A percentile compares a stretch with the other conserved stretches of the same genome.
phyloP scores from a whole-genome alignment of 768 basidiomycete species.

The Leccinum longicurvipes region DNA sequence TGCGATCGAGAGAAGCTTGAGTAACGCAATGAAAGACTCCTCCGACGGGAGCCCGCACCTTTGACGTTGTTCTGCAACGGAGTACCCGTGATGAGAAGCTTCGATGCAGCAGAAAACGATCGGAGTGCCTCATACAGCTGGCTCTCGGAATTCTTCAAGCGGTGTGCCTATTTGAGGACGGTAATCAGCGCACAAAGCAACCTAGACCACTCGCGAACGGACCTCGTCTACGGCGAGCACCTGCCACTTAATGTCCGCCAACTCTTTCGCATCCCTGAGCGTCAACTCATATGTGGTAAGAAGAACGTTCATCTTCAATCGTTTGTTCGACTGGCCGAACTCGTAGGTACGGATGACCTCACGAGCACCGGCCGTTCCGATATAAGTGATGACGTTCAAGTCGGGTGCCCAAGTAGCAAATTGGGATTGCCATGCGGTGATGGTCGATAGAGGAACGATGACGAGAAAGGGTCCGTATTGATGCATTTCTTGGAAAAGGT shows the following conservation, averaged over 20 bases:
- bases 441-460: constrained; percentile 96
- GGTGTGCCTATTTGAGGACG: constrained; percentile 67
- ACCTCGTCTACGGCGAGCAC: constrained; percentile 95
- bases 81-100: constrained; percentile 96
- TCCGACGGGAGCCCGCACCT: constrained; percentile 47
- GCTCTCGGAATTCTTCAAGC: constrained; percentile 96
- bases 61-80: constrained; percentile 99
- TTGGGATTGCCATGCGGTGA: constrained; percentile 97
- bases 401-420: constrained; percentile 95
- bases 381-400: constrained; percentile 95
- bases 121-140: constrained; percentile 93
- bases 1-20: constrained; percentile 31
- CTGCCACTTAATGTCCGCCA: constrained; percentile 97
- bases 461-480: constrained; percentile 98
- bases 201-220: constrained; percentile 14
- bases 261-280: constrained; percentile 82
- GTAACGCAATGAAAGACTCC: constrained; percentile 1
- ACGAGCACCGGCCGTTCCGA: constrained; percentile 82
- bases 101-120: constrained; percentile 85
- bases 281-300: constrained; percentile 97
- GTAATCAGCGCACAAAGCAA: constrained; percentile 15
- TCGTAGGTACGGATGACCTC: constrained; percentile 91
- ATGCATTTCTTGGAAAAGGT: constrained; percentile 85
- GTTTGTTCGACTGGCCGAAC: constrained; percentile 85
- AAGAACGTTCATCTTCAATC: constrained; percentile 94